These are phyloP conservation scores for Solanum aculeatissimum DNA, from an alignment of 305 asterid species.

Conservation along the genomic window DNA sequence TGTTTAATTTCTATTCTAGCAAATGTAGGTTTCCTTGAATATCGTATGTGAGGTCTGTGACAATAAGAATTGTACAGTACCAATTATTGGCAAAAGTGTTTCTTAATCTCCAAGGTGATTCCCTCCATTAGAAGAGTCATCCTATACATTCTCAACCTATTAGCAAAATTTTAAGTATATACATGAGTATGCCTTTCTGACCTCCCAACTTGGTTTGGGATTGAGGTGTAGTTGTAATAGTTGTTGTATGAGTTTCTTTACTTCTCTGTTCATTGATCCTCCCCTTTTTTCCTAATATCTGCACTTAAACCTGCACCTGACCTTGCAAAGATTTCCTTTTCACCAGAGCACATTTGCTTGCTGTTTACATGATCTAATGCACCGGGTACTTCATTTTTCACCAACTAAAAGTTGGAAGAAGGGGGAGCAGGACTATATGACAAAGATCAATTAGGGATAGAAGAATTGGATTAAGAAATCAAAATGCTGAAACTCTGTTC, in stretches of 20 bases:
- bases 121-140: not conserved
- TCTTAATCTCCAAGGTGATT: not conserved
- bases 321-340: not conserved
- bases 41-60: not conserved
- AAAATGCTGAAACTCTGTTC: not conserved
- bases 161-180: not conserved
- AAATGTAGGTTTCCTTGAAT: not conserved
- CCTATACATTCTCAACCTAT: not conserved
- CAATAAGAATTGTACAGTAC: not conserved
- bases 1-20: not conserved
- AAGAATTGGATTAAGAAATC: not conserved
- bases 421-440: not conserved
- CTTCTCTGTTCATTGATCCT: not conserved
- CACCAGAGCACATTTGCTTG: not conserved
- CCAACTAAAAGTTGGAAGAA: not conserved
- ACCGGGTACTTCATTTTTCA: not conserved
- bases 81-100: not conserved
- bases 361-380: not conserved
- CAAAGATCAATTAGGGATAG: not conserved
- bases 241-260: not conserved
- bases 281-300: not conserved
- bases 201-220: not conserved
- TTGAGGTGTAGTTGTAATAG: not conserved
- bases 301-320: not conserved
- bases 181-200: not conserved